phyloP scores from a whole-genome alignment of 345 rosid genomes.

The Acer yangbiense region DNA sequence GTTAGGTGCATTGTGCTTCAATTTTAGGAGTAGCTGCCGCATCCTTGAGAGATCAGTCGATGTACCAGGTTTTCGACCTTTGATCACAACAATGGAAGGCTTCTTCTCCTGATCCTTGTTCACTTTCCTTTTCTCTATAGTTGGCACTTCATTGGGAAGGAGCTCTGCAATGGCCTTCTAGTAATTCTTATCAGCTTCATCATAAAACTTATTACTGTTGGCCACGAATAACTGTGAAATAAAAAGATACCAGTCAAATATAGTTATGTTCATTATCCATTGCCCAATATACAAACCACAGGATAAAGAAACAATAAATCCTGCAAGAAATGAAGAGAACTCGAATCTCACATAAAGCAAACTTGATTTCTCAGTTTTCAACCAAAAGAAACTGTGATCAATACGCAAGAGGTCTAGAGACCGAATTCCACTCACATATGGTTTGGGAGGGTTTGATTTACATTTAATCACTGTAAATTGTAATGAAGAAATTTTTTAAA shows the following conservation, averaged over 20 bases:
- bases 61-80: constrained; percentile 73
- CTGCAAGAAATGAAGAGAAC: no score
- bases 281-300: not conserved
- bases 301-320: not conserved
- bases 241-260: constrained; percentile 11
- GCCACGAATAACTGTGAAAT: constrained; percentile 46
- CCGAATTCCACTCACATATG: no score
- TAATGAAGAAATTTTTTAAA: no score
- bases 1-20: no score
- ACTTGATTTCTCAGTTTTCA: no score
- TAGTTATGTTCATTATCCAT: not conserved
- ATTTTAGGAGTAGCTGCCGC: no score
- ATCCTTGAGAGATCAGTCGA: constrained; percentile 40
- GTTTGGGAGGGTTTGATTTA: no score
- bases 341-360: no score
- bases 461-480: no score
- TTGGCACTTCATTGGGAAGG: constrained; percentile 74
- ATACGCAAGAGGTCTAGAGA: no score
- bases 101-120: constrained; percentile 75
- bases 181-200: constrained; percentile 66
- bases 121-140: constrained; percentile 60
- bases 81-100: constrained; percentile 54
- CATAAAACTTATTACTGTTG: constrained; percentile 56
- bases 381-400: no score
- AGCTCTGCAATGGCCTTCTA: constrained; percentile 81